Evolutionary conservation across 2,329 filamentous ascomycete genomes (phyloP).

Genomic region (Saccharata proteae): DNA sequence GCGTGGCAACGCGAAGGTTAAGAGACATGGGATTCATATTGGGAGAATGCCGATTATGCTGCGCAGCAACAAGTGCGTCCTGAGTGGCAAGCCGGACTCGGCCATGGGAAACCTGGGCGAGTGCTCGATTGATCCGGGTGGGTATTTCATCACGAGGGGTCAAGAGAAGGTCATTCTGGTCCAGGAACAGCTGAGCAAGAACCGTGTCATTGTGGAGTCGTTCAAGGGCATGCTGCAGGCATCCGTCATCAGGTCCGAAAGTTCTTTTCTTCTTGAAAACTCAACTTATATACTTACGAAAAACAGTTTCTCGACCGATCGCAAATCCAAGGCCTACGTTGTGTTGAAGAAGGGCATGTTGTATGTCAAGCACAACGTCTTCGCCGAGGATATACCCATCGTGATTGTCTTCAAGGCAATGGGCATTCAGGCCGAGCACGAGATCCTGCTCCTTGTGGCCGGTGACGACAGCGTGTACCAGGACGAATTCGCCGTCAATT

Average conservation of each 20-base stretch:
- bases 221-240: constrained; percentile 92
- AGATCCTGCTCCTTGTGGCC: constrained; percentile 83
- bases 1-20: constrained; percentile 63
- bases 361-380: constrained; percentile 79
- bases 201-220: constrained; percentile 92
- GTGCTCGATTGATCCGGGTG: constrained; percentile 88
- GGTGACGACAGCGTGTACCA: constrained; percentile 82
- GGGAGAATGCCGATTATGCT: constrained; percentile 95
- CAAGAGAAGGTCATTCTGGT: constrained; percentile 98
- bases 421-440: constrained; percentile 85
- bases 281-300: constrained; percentile 11
- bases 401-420: constrained; percentile 87
- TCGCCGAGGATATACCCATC: constrained; percentile 89
- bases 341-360: constrained; percentile 88
- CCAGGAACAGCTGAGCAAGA: constrained; percentile 98
- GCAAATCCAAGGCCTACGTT: constrained; percentile 96
- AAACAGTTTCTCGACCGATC: constrained; percentile 84
- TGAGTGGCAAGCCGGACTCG: constrained; percentile 70
- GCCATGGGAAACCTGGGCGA: constrained; percentile 91
- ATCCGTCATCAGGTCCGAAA: constrained; percentile 61
- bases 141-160: constrained; percentile 95
- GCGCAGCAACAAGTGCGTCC: constrained; percentile 83
- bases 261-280: too few species aligned
- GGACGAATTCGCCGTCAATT: constrained; percentile 90
- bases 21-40: constrained; percentile 63